Conservation (phyloP, 2,329 filamentous ascomycete species). For the Nakataea oryzae region DNA sequence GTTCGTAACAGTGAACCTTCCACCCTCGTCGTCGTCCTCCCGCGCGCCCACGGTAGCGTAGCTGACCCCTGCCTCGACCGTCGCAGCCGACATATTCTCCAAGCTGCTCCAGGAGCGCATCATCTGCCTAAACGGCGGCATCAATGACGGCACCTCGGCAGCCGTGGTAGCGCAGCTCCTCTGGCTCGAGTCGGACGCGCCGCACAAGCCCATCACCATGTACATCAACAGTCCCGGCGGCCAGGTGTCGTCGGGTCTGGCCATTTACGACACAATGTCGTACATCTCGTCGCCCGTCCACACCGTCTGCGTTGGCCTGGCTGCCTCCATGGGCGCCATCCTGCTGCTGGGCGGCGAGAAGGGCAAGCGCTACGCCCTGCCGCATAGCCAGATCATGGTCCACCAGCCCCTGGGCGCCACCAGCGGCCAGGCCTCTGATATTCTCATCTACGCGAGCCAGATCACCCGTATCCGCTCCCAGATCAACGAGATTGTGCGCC, state of each 20-base stretch:
- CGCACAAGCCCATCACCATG: conserved; percentile 88
- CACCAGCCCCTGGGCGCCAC: conserved; percentile 83
- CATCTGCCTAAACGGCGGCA: conserved; percentile 82
- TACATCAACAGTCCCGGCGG: conserved; percentile 98
- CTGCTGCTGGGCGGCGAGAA: conserved; percentile 77
- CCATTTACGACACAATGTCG: conserved; percentile 98
- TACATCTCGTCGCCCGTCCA: conserved; percentile 91
- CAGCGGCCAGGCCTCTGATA: conserved; percentile 61
- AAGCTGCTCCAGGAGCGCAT: conserved; percentile 84
- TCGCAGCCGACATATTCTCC: conserved; percentile 69
- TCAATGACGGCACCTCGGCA: conserved; percentile 85
- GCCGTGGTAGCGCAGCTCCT: conserved; percentile 91
- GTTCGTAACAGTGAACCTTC: conserved; percentile 42
- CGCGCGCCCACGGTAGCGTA: background rate
- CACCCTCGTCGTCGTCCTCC: background rate
- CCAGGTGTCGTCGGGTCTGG: conserved; percentile 74
- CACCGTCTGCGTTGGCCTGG: conserved; percentile 90
- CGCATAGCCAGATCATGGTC: conserved; percentile 94
- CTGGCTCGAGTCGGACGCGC: conserved; percentile 94
- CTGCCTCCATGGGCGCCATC: conserved; percentile 88
- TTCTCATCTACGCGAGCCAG: conserved; percentile 94
- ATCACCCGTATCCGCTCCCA: conserved; percentile 79
- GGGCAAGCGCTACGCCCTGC: conserved; percentile 78
- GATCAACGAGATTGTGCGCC: conserved; percentile 81
- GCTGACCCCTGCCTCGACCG: background rate